Conservation (phyloP, 208 protist genomes). For the Paratrypanosoma confusum region DNA sequence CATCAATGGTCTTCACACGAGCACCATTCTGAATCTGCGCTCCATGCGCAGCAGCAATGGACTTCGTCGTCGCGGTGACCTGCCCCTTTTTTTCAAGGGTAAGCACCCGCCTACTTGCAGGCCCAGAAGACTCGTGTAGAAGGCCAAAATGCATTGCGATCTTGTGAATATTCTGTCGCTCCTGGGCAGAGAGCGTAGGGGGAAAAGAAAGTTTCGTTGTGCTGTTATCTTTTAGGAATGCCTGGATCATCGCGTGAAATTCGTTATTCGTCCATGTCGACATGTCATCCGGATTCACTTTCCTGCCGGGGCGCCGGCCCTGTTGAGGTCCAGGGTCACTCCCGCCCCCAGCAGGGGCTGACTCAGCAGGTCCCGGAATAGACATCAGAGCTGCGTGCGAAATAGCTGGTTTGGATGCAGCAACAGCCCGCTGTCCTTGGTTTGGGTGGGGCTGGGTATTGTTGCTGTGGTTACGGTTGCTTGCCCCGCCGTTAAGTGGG, state of each 20-base stretch:
- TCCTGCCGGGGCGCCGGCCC: no score
- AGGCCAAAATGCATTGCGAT: slow-evolving; percentile 56
- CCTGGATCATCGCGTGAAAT: slow-evolving; percentile 55
- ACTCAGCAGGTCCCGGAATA: no score
- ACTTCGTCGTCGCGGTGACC: slow-evolving; percentile 12
- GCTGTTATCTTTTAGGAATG: slow-evolving; percentile 49
- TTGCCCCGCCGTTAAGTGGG: no score
- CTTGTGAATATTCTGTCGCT: slow-evolving; percentile 58
- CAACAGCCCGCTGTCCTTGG: no score
- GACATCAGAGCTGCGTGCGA: no score
- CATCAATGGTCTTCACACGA: slow-evolving; percentile 52
- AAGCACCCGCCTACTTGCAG: slow-evolving; percentile 23
- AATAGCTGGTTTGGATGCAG: no score
- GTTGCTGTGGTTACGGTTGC: no score
- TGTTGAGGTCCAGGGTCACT: no score
- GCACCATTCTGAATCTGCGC: slow-evolving; percentile 13
- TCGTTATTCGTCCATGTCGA: slow-evolving; percentile 63
- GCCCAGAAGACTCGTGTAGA: slow-evolving; percentile 56
- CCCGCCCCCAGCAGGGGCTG: no score
- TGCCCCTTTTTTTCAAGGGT: slow-evolving; percentile 50
- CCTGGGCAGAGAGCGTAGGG: slow-evolving; percentile 32
- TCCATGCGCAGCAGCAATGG: slow-evolving; percentile 23
- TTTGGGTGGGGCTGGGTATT: no score
- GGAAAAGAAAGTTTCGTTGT: slow-evolving; percentile 56
- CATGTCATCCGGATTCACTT: no score